phyloP scores from a whole-genome alignment of 768 basidiomycete species.

The Erythrobasidium yunnanense region DNA sequence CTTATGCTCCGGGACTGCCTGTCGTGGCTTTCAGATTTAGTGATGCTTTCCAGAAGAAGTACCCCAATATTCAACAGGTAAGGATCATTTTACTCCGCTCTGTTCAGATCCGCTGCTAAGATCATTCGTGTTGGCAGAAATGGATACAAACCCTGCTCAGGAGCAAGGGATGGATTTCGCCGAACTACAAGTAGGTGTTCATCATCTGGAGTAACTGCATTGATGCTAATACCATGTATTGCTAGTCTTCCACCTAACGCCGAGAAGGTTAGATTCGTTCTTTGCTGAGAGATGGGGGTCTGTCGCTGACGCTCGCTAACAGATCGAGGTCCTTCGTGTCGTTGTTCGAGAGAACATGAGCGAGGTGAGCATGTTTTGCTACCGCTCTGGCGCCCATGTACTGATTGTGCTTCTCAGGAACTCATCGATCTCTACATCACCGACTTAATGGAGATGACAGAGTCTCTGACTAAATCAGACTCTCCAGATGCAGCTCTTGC shows the following conservation, averaged over 20 bases:
- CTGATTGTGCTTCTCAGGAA: no score
- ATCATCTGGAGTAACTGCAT: no score
- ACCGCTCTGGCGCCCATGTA: no score
- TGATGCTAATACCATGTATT: no score
- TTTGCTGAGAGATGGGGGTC: no score
- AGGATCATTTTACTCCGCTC: not conserved
- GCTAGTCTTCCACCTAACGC: constrained; percentile 49
- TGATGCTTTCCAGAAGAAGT: constrained; percentile 48
- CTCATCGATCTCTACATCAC: constrained; percentile 50
- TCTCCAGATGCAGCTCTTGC: constrained; percentile 51
- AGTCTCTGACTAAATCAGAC: constrained; percentile 48
- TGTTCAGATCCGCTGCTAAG: not conserved
- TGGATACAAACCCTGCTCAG: constrained; percentile 49
- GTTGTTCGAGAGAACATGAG: constrained; percentile 44
- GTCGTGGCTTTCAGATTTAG: constrained; percentile 51
- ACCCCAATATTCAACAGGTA: constrained; percentile 51
- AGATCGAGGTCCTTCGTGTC: constrained; percentile 53
- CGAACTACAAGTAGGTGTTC: no score
- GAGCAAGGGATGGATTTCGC: constrained; percentile 46
- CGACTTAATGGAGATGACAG: constrained; percentile 61
- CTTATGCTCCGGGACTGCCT: constrained; percentile 49
- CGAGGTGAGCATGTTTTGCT: no score
- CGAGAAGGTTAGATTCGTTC: no score
- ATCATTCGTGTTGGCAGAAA: constrained; percentile 39
- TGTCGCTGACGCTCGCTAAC: no score